Base-by-base conservation (phyloP, 2,329 filamentous ascomycete species). In the Penicillium sp. region DNA sequence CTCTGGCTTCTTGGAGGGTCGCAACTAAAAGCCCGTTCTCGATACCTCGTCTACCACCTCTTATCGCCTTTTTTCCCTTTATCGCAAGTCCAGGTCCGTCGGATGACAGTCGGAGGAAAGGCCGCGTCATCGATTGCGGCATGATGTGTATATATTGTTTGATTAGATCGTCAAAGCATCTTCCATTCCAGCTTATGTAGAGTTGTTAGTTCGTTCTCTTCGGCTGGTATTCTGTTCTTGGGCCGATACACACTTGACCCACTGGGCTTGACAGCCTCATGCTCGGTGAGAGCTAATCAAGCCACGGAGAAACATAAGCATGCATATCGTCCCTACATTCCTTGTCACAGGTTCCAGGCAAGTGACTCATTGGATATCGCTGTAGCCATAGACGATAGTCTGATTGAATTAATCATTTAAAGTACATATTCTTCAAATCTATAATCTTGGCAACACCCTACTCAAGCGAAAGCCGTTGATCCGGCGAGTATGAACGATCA, bases 1-100 rank as follows among this genome's bases (percentile, higher is more conserved):
- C 81, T 85, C 88, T 69, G 92, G 92, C 52, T 99, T 99, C 83
- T 83, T 99, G 72, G 92, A 98, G 90, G 95, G 93, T 81, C 75
- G 86, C 75, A 79, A 75, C 72, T 75, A 73, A 68, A 69, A 67
- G 50, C 47, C 54, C 64, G 54, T 69, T 59, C 63, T 61, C 48
- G 61, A 55, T 58, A 63, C 50, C 49, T 52, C 57, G 48, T 61
- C 52, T 41, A 51, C 58, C 35, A 50, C 54, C 58, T 62, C 35
- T 64, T 62, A 55, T 49, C 39, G 8, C 31, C 51, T 52, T 60
- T 59, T 56, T 60, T 62, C 54, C 45, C 55, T 61, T 59, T 57
- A 61, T 62, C 66, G 61, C 65, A 59, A 63, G 63, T 68, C 63
- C 31, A 11, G 10, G 31, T 31, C 31, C 63, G 56, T 65, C 53